A percentile compares a stretch with the other conserved stretches of the same genome.
Conservation (phyloP, 2,329 filamentous ascomycete species). For the Aspergillus fischeri region DNA sequence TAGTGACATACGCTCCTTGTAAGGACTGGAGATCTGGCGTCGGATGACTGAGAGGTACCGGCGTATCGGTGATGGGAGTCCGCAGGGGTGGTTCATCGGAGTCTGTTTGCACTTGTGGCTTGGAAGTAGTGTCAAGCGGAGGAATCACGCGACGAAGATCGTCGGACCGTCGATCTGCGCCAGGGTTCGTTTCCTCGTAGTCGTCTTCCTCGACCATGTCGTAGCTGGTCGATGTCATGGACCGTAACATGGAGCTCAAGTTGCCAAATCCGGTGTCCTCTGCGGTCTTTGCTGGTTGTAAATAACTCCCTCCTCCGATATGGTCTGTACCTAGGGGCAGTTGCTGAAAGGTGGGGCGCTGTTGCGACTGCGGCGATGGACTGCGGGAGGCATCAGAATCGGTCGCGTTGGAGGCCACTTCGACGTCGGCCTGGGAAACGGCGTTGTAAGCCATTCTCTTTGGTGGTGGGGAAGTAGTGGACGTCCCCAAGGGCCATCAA, state of each 20-base stretch:
- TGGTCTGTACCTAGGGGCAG: constrained; percentile 30
- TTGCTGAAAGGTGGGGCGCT: constrained; percentile 24
- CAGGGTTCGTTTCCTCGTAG: constrained; percentile 37
- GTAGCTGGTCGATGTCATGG: constrained; percentile 38
- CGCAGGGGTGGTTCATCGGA: constrained; percentile 20
- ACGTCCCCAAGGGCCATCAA: neutral
- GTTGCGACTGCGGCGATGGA: constrained; percentile 24
- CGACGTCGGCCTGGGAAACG: constrained; percentile 39
- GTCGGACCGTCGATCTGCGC: constrained; percentile 18
- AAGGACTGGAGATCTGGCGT: constrained; percentile 48
- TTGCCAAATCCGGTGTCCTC: constrained; percentile 21
- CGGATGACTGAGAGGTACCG: constrained; percentile 45
- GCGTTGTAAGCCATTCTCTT: constrained; percentile 42
- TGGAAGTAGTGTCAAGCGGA: constrained; percentile 25
- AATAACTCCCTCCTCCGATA: constrained; percentile 23
- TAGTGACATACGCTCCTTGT: constrained; percentile 48
- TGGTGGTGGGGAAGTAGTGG: neutral
- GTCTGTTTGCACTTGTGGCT: constrained; percentile 2
- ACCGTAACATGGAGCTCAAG: constrained; percentile 35
- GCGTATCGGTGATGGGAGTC: constrained; percentile 38
- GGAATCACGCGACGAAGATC: constrained; percentile 23
- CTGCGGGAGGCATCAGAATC: constrained; percentile 32
- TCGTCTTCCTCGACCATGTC: constrained; percentile 47
- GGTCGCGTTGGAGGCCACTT: constrained; percentile 34
- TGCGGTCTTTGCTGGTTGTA: constrained; percentile 25